Base-by-base conservation (phyloP, 2,329 filamentous ascomycete genomes). In the Verticillium zaregamsianum region DNA sequence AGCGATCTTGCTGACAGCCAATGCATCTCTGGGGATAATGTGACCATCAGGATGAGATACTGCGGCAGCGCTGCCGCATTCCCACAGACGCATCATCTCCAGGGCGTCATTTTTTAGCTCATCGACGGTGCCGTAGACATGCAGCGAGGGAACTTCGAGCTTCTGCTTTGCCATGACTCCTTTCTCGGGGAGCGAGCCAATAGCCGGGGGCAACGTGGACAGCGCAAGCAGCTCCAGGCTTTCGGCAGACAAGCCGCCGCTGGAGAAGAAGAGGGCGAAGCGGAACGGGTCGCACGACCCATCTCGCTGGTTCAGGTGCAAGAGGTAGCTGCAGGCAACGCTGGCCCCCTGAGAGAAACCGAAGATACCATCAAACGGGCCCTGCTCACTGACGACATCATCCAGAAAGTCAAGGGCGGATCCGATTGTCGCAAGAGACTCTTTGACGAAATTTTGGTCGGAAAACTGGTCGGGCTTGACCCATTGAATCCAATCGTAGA, bases 271-370 rank as follows among this genome's bases (percentile, higher is more conserved):
- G 17, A 64, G 33, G 0, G 62, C 62, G 2, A 64, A 64, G 3
- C 60, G 60, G 58, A 64, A 64, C 15, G 59, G 58, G 1, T 55
- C 45, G 3, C 62, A 59, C 17, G 62, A 56, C 15, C 61, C 58
- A 31, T 57, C 58, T 25, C 55, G 45, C 33, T 61, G 63, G 4
- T 63, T 31, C 28, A 56, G 63, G 45, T 61, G 40, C 11, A 54
- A 54, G 28, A 61, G 60, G 23, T 61, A 64, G 2, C 58, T 63
- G 3, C 57, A 40, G 0, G 64, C 63, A 2, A 66, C 9, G 2
- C 60, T 63, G 37, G 64, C 66, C 2, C 67, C 67, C 45, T 66
- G 63, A 15, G 66, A 67, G 55, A 69, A 69, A n/a, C 67, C 66
- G 8, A 69, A 6, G 20, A 65, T 58, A 20, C 61, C 66, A 40